Evolutionary conservation across 2,329 filamentous ascomycete species (phyloP).

Genomic region (Davidsoniella virescens): DNA sequence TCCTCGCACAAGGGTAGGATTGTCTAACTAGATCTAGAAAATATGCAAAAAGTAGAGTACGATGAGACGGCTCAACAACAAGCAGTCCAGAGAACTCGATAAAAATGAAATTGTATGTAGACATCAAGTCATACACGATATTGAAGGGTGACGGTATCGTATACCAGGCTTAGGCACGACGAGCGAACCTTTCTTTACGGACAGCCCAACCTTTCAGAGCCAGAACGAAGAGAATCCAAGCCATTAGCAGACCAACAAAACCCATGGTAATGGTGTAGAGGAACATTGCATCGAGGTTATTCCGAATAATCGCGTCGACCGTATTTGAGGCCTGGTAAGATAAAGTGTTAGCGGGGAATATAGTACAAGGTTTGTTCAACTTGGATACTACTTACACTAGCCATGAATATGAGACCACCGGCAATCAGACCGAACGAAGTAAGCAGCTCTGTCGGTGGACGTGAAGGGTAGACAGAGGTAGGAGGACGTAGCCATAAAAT

Average conservation of each 20-base stretch:
- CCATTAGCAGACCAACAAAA: conserved; percentile 66
- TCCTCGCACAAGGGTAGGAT: not conserved
- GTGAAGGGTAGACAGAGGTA: conserved; percentile 60
- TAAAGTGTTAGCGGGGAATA: conserved; percentile 15
- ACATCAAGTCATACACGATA: too few relatives aligned
- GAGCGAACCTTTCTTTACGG: conserved; percentile 24
- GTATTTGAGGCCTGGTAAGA: conserved; percentile 50
- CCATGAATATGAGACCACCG: conserved; percentile 84
- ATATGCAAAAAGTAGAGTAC: not conserved
- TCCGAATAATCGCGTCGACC: conserved; percentile 57
- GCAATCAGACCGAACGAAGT: conserved; percentile 72
- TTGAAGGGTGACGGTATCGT: not conserved
- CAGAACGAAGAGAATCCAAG: conserved; percentile 62
- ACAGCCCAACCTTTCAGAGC: conserved; percentile 79
- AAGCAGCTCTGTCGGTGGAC: conserved; percentile 82
- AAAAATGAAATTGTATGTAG: too few relatives aligned
- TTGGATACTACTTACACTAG: conserved; percentile 46
- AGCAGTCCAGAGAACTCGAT: too few relatives aligned
- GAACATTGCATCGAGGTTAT: conserved; percentile 78
- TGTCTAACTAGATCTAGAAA: not conserved
- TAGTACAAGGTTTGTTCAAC: not conserved
- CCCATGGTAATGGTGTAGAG: conserved; percentile 81
- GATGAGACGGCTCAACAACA: not conserved
- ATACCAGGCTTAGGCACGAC: not conserved
- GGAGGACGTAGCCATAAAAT: conserved; percentile 67